Percentiles rank a stretch among this genome's conserved stretches.
phyloP scores from a whole-genome alignment of 2,329 filamentous ascomycete species.

The Leptographium wingfieldii region DNA sequence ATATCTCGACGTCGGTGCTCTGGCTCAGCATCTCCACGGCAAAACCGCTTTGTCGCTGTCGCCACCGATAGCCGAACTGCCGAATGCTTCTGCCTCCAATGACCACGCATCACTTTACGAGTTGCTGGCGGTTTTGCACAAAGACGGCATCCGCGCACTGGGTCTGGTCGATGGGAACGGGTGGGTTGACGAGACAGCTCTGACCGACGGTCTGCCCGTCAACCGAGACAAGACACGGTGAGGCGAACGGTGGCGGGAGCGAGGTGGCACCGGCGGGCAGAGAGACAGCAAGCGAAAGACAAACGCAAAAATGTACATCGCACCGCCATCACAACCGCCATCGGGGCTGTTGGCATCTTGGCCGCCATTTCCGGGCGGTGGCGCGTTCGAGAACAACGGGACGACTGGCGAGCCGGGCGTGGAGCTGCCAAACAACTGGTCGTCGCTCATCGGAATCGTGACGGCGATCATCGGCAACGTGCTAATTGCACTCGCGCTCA shows the following conservation, averaged over 20 bases:
- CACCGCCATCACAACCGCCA: neutral
- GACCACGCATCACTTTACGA: neutral
- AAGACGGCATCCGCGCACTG: slow-evolving; percentile 1
- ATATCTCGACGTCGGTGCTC: neutral
- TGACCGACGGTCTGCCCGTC: neutral
- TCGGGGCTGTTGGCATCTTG: slow-evolving; percentile 9
- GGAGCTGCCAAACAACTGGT: slow-evolving; percentile 56
- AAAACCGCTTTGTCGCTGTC: neutral
- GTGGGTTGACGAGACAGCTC: neutral
- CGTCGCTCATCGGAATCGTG: slow-evolving; percentile 85
- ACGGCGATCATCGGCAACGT: slow-evolving; percentile 89
- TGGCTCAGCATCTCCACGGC: neutral
- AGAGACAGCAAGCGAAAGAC: neutral
- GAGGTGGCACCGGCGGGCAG: neutral
- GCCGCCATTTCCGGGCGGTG: slow-evolving; percentile 12
- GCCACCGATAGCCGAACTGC: neutral
- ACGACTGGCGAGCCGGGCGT: slow-evolving; percentile 26
- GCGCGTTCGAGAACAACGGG: slow-evolving; percentile 8
- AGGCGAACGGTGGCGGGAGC: neutral
- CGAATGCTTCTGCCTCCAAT: neutral
- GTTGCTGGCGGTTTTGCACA: slow-evolving; percentile 1
- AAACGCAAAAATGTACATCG: slow-evolving; percentile 5
- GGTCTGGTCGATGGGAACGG: neutral
- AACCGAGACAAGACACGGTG: neutral
- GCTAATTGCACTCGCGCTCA: slow-evolving; percentile 87